Evolutionary conservation across 305 asterid genomes (phyloP).

Genomic region (Rubia peregrina): DNA sequence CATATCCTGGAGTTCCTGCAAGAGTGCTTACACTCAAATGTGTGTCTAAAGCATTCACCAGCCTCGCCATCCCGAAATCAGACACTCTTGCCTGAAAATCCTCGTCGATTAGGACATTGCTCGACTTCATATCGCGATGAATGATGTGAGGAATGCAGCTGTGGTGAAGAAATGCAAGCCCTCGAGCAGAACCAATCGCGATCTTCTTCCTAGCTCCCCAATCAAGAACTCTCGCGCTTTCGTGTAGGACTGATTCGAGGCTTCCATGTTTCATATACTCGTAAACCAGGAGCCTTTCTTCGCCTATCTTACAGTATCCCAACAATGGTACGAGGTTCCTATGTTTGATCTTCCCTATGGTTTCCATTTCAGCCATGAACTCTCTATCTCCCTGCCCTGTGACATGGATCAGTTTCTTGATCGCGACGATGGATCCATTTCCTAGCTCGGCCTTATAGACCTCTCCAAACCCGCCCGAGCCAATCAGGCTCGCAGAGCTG

Average conservation of each 20-base stretch:
- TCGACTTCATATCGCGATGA: slow-evolving; percentile 91
- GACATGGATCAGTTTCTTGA: slow-evolving; percentile 75
- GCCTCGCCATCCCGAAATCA: slow-evolving; percentile 90
- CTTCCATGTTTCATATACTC: slow-evolving; percentile 96
- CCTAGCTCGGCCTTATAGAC: slow-evolving; percentile 74
- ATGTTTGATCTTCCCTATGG: slow-evolving; percentile 85
- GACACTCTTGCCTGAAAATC: slow-evolving; percentile 77
- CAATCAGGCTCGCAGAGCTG: slow-evolving; percentile 68
- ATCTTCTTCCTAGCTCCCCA: slow-evolving; percentile 72
- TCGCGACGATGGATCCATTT: slow-evolving; percentile 74
- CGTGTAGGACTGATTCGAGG: slow-evolving; percentile 68
- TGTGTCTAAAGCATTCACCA: slow-evolving; percentile 74
- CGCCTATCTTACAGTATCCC: slow-evolving; percentile 82
- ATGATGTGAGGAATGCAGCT: slow-evolving; percentile 90
- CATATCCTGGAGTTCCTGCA: slow-evolving; percentile 89
- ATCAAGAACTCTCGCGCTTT: slow-evolving; percentile 35
- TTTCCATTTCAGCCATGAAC: slow-evolving; percentile 96
- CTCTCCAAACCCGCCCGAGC: slow-evolving; percentile 92
- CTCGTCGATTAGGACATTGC: slow-evolving; percentile 81
- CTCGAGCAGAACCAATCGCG: slow-evolving; percentile 77
- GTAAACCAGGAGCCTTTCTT: slow-evolving; percentile 79
- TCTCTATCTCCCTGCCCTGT: slow-evolving; percentile 90
- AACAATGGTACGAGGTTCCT: slow-evolving; percentile 73
- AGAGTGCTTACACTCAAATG: slow-evolving; percentile 85
- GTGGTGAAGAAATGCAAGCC: slow-evolving; percentile 91